Evolutionary conservation across 176 grass and related monocot species (phyloP), one percentile per base, ranked within the genome.

Genomic region (Cenchrus fungigraminus): DNA sequence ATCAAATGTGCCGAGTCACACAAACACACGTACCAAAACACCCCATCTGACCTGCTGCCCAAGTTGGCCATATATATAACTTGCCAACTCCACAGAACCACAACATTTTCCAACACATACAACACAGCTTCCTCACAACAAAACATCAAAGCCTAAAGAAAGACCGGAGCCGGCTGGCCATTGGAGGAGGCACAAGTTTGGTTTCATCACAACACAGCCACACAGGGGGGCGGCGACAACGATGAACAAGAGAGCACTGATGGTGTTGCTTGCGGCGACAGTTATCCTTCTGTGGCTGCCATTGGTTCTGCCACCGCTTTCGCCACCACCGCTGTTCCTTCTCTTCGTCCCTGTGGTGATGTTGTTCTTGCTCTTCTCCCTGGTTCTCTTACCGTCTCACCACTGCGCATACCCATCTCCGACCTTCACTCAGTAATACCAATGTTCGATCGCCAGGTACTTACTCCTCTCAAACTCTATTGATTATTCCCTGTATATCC

Each of bases 281-380:
- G 69, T 57, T 6, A 42, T 69, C 69, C 83, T 97, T 73, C 91
- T 97, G 4, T 76, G 92, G 55, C 87, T 93, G 28, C 94, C 94
- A 22, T 45, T 97, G 80, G 76, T 88, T 82, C 84, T 93, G 50
- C 94, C 94, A 8, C 89, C 94, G 4, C 77, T 95, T 40, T 82
- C 88, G 1, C 94, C 91, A 4, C 93, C 93, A 6, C 90, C 93
- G 0, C 53, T 78, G 9, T 65, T 88, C 45, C 73, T 97, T 53
- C 89, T 97, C 87, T 76, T 97, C 53, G 17, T 97, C 51, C 89
- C 91, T 16, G 91, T 97, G 52, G 43, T 88, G 62, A 86, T 97
- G 82, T 77, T 97, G 78, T 68, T 93, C 60, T 57, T 97, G 49
- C 91, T 93, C 37, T 88, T 85, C 73, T 91, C 84, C 68, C 79